phyloP scores from a whole-genome alignment of 140 eudicot genomes.

The Senecio squalidus region DNA sequence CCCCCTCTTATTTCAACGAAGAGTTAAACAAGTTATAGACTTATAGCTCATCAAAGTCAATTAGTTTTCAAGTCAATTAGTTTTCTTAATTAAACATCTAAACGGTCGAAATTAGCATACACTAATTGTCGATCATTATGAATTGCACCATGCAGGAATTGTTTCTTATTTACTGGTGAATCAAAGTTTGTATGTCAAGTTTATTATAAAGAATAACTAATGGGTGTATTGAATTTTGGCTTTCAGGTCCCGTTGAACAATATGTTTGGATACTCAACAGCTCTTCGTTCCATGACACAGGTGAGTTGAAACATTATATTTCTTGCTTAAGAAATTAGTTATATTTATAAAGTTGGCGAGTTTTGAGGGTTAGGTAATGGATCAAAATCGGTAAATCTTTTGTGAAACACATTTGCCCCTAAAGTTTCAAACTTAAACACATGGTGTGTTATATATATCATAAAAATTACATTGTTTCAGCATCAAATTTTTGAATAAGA shows the following conservation, averaged over 20 bases:
- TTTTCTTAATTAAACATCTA: too few relatives aligned
- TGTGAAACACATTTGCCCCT: neutral
- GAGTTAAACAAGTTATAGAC: neutral
- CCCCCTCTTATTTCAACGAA: neutral
- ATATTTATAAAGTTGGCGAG: neutral
- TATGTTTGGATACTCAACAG: constrained; percentile 97
- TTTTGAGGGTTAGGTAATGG: neutral
- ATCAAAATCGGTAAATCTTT: neutral
- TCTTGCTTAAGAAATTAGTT: neutral
- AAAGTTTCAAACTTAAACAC: neutral
- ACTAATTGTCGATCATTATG: too few relatives aligned
- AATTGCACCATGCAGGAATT: too few relatives aligned
- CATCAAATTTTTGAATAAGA: neutral
- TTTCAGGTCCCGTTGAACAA: constrained; percentile 93
- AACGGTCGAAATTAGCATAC: too few relatives aligned
- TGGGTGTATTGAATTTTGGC: neutral
- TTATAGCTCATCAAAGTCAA: neutral
- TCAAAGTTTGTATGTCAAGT: neutral
- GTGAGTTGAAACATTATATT: constrained; percentile 24
- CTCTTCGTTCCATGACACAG: constrained; percentile 99
- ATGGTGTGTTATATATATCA: neutral
- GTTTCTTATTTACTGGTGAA: neutral
- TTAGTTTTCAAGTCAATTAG: neutral
- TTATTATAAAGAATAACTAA: too few relatives aligned
- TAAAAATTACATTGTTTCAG: neutral